Conservation (phyloP, 208 protist genomes). For the Trichomonas gallinae region DNA sequence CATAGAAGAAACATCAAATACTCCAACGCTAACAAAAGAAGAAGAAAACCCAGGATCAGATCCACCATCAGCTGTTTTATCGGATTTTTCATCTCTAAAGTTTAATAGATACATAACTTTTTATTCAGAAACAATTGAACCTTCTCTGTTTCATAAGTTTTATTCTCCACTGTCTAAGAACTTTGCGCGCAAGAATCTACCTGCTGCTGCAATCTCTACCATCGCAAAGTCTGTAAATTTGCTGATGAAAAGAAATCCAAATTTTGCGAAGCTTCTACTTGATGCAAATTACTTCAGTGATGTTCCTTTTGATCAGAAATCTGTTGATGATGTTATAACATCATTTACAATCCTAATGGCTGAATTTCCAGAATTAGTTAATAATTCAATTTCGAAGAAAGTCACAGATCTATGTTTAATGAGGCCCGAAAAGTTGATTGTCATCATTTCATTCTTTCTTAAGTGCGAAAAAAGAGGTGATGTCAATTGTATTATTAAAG, state of each 20-base stretch:
- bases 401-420: not conserved
- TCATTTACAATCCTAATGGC: not conserved
- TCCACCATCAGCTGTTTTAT: not conserved
- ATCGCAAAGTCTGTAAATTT: not conserved
- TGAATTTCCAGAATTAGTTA: not conserved
- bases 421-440: not conserved
- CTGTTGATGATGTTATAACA: not conserved
- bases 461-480: not conserved
- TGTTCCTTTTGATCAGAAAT: not conserved
- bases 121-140: not conserved
- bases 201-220: not conserved
- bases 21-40: not conserved
- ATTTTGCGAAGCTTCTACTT: not conserved
- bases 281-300: not conserved
- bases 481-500: not conserved
- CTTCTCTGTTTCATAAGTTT: not conserved
- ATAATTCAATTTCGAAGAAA: not conserved
- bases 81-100: not conserved
- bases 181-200: not conserved
- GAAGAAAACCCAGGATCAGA: not conserved
- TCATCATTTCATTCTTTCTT: not conserved
- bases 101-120: not conserved
- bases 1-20: not conserved
- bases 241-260: not conserved
- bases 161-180: not conserved